phyloP scores from a whole-genome alignment of 2,329 filamentous ascomycete genomes.

The Penicillium sp. region DNA sequence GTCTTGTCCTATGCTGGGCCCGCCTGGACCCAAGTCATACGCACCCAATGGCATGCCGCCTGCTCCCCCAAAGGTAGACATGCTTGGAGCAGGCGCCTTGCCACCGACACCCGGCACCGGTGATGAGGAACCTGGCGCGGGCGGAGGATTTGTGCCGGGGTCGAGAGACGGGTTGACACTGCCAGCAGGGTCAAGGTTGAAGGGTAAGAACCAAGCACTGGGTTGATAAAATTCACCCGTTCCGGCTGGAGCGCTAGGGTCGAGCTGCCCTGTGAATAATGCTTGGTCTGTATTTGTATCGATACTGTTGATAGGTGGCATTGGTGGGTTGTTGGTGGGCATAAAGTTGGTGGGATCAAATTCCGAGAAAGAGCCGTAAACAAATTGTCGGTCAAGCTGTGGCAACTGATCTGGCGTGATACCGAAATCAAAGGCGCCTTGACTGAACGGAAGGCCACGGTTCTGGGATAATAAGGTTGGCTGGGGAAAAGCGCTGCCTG shows the following conservation, averaged over 20 bases:
- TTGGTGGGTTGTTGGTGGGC: constrained; percentile 27
- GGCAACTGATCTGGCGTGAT: constrained; percentile 52
- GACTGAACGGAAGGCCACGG: constrained; percentile 29
- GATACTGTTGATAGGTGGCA: constrained; percentile 28
- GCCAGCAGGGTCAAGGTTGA: constrained; percentile 72
- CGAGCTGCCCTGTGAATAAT: constrained; percentile 38
- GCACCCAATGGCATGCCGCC: constrained; percentile 26
- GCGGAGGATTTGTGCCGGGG: constrained; percentile 1
- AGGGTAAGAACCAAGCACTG: constrained; percentile 87
- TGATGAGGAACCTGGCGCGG: constrained; percentile 7
- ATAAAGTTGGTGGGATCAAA: constrained; percentile 46
- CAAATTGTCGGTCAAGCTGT: constrained; percentile 71
- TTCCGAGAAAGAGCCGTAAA: constrained; percentile 67
- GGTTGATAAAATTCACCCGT: constrained; percentile 42
- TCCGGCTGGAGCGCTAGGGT: constrained; percentile 35
- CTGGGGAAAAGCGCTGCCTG: constrained; percentile 39
- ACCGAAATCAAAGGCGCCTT: constrained; percentile 40
- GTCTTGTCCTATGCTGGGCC: constrained; percentile 18
- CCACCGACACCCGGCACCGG: constrained; percentile 11
- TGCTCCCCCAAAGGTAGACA: constrained; percentile 23
- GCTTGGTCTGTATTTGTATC: constrained; percentile 25
- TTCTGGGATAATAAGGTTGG: constrained; percentile 33
- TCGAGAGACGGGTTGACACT: constrained; percentile 8
- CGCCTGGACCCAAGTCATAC: constrained; percentile 29
- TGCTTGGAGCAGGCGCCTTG: constrained; percentile 13